Base-by-base conservation (phyloP, 2,329 filamentous ascomycete genomes). In the Didymella pomorum region DNA sequence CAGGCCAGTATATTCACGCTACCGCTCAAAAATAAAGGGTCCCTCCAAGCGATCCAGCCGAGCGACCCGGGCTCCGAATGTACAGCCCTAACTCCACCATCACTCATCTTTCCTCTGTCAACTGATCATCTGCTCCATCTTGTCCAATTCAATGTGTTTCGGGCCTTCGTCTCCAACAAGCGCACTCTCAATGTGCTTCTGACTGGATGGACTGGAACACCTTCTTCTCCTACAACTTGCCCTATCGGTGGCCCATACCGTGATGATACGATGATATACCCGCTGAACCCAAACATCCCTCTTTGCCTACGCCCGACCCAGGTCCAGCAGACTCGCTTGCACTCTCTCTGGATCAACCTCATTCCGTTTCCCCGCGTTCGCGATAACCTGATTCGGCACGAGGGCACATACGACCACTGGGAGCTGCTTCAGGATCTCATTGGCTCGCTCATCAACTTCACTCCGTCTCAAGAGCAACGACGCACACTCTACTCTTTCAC, bases 231-330 rank as follows among this genome's bases (percentile, higher is more conserved):
- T 18, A 50, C 31, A 16, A 51, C 52, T 25, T 63, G 58, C 43
- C 54, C 55, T 12, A 35, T 57, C 29, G 37, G 45, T 11, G 43
- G 54, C 39, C 43, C 58, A 26, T 57, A 56, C 43, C 44, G 28
- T 48, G 52, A 53, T 33, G 50, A 51, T 16, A 62, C 54, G 2
- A 37, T 23, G n/a, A 37, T 55, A 29, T 55, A 58, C 23, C 59
- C 59, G 11, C 11, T 55, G 9, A 57, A 57, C 25, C 47, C 60
- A n/a, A 62, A 56, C 21, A 55, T 59, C 18, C 31, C 31, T n/a
- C 31, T n/a, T 16, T 33, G 31, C 14, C 31, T 33, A n/a, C 31
- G 31, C 2, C 31, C 31, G 31, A 33, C 31, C 12, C 31, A 33
- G 12, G 2, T 33, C 12, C 31, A 33, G 12, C 31, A 16, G 31